A percentile compares a stretch with the other conserved stretches of the same genome.
Conservation (phyloP, 345 rosid species). For the Eucalyptus caleyi region DNA sequence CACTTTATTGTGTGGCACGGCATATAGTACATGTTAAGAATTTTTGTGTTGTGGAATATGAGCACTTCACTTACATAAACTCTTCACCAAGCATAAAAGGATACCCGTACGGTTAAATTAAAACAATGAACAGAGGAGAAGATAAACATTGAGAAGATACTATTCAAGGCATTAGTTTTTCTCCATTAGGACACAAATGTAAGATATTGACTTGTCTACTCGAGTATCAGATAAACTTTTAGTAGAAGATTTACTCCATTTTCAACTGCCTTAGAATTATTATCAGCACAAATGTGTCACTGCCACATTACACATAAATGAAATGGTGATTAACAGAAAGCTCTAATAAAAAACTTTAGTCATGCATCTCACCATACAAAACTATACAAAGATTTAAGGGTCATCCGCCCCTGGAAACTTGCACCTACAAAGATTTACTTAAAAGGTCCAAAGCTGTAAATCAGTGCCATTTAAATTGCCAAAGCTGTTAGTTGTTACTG, state of each 20-base stretch:
- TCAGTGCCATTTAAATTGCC: background rate
- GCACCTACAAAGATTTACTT: background rate
- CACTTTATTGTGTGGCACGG: background rate
- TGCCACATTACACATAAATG: background rate
- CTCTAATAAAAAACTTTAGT: background rate
- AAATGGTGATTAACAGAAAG: background rate
- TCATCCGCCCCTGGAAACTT: background rate
- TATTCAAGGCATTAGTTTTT: background rate
- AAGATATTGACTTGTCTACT: background rate
- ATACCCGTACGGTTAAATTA: background rate
- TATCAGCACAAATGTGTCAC: background rate
- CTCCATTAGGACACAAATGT: background rate
- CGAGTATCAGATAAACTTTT: background rate
- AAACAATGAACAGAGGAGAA: background rate
- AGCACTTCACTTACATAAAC: background rate
- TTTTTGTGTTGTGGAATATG: background rate
- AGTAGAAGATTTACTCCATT: background rate
- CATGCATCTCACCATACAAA: background rate
- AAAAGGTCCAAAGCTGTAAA: background rate
- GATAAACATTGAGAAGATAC: background rate
- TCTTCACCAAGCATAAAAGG: background rate
- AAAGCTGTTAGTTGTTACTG: background rate
- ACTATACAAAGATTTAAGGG: background rate
- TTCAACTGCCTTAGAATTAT: background rate
- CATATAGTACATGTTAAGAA: background rate